Base-by-base conservation (phyloP, 768 basidiomycete species). In the Amanita pallidorosea region DNA sequence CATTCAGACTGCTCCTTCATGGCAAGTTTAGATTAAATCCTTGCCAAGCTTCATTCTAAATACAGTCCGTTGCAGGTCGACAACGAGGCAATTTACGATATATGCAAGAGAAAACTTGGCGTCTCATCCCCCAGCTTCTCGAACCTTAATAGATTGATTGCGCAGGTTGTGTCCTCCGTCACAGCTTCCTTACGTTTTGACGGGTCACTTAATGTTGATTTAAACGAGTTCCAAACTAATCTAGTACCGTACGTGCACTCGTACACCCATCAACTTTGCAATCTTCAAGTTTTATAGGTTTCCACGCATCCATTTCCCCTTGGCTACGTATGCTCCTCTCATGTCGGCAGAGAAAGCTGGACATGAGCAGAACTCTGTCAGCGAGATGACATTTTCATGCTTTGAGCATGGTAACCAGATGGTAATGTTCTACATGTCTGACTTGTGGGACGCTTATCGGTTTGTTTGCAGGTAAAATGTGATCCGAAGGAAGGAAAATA, bases 1-100 rank as follows among this genome's bases (percentile, higher is more conserved):
- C 93, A 97, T 71, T 95, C 93, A 15, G 95, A 98, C 70, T 98
- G 95, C 70, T 98, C 95, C 23, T 98, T 98, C 79, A 96, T 98
- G 95, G 95, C 81, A 55, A 31, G 72, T 52, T 47, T 9, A 4
- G 18, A 29, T 9, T 45, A 41, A 37, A 11, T 38, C 7, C 11
- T n/a, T 15, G 51, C 40, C 52, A 45, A 12, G 20, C 46, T 34
- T 50, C 34, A 35, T 41, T n/a, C 36, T 15, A 11, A 29, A 44
- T 47, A 29, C 33, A 37, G 12, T 40, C 45, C 43, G 37, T 42
- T 55, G 6, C 51, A 82, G 80, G 80, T 82, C 47, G 88, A 91
- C 68, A 92, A 91, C 64, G 87, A 92, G 72, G 89, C 86, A 80
- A 88, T 98, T 65, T 98, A 95, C 70, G 94, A 97, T 65, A 98